Evolutionary conservation across 2,329 filamentous ascomycete genomes (phyloP).

Genomic region (Lachnellula subtilissima): DNA sequence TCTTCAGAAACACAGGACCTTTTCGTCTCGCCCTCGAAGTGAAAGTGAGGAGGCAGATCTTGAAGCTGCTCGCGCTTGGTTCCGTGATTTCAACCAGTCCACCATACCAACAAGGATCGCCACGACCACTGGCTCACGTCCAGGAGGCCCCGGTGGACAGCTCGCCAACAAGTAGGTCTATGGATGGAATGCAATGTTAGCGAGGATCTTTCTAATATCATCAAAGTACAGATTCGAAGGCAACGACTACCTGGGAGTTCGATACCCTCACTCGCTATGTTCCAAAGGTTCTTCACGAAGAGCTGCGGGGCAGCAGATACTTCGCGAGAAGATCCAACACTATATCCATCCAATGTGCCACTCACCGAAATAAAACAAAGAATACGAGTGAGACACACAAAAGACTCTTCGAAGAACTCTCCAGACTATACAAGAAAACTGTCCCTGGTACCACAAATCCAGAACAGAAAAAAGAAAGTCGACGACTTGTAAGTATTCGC

Average conservation of each 20-base stretch:
- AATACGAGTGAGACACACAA: conserved; percentile 27
- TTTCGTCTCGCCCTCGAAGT: conserved; percentile 16
- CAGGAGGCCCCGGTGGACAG: conserved; percentile 32
- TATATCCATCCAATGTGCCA: conserved; percentile 29
- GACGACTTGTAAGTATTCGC: conserved; percentile 34
- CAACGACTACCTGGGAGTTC: conserved; percentile 28
- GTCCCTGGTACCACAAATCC: conserved; percentile 35
- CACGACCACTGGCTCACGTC: conserved; percentile 23
- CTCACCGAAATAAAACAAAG: conserved; percentile 21
- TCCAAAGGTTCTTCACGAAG: conserved; percentile 25
- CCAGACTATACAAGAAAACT: conserved; percentile 21
- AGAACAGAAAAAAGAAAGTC: conserved; percentile 49
- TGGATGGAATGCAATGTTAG: not conserved
- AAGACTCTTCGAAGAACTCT: conserved; percentile 27
- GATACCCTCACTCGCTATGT: conserved; percentile 19
- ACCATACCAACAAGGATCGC: conserved; percentile 25
- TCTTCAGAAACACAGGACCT: conserved; percentile 12
- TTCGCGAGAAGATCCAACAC: conserved; percentile 27
- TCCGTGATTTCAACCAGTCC: conserved; percentile 18
- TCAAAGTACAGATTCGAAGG: conserved; percentile 31
- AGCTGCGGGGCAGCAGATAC: conserved; percentile 24
- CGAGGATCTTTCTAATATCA: conserved; percentile 1
- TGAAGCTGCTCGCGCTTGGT: conserved; percentile 29
- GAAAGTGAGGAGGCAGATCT: conserved; percentile 20
- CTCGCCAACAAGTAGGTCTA: conserved; percentile 32